Conservation (phyloP, 495 filamentous ascomycete species). For the Cetradonia linearis region DNA sequence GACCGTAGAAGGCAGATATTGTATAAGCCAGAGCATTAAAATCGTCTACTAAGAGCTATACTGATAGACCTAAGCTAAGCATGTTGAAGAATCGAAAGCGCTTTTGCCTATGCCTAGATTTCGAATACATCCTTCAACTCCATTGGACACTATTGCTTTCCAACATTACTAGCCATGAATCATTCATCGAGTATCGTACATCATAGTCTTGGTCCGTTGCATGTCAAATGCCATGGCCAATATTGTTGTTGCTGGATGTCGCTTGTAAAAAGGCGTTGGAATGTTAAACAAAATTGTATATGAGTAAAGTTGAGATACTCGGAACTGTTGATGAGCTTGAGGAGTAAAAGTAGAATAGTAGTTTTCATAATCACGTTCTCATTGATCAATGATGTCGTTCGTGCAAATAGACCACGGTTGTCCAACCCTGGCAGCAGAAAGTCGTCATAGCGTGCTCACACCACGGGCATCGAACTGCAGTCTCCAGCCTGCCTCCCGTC, state of each 20-base stretch:
- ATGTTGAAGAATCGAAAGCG: background rate
- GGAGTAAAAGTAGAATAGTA: background rate
- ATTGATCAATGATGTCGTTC: slow-evolving; percentile 47
- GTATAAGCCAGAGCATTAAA: background rate
- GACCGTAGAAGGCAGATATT: background rate
- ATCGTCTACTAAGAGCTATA: background rate
- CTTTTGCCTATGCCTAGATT: background rate
- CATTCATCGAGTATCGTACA: background rate
- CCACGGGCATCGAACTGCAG: slow-evolving; percentile 63
- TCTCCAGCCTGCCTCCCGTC: slow-evolving; percentile 27
- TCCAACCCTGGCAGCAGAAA: slow-evolving; percentile 63
- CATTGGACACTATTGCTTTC: background rate
- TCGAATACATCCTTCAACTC: background rate
- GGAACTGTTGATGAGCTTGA: background rate
- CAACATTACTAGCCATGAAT: background rate
- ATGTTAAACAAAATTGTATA: background rate
- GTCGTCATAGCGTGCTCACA: slow-evolving; percentile 66
- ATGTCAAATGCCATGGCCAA: background rate
- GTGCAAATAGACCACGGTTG: slow-evolving; percentile 56
- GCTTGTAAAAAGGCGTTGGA: background rate
- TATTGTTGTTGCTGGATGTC: background rate
- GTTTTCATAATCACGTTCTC: background rate
- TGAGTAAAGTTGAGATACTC: background rate
- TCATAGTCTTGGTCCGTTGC: background rate
- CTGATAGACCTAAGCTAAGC: background rate